phyloP scores from a whole-genome alignment of 2,329 filamentous ascomycete genomes.

The Cladophialophora yegresii region DNA sequence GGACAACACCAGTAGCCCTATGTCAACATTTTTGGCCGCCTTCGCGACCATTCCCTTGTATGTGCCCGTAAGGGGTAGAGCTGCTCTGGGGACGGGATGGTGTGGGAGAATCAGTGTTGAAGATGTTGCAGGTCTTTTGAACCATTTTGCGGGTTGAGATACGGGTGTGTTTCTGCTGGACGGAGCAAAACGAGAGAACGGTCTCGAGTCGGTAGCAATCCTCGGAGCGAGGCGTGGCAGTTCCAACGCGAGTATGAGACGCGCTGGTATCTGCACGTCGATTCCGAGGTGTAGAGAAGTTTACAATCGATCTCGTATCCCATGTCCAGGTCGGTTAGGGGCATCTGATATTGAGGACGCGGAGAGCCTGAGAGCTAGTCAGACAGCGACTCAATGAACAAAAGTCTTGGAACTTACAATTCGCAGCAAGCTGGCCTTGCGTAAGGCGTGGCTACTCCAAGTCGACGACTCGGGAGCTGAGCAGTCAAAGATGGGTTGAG shows the following conservation, averaged over 20 bases:
- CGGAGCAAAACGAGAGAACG: not conserved
- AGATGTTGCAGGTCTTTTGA: not conserved
- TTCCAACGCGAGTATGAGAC: not conserved
- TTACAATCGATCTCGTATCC: not conserved
- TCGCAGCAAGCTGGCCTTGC: no score
- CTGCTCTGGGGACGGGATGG: not conserved
- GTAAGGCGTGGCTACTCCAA: no score
- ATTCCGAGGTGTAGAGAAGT: not conserved
- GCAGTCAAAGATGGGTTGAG: no score
- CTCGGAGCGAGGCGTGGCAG: not conserved
- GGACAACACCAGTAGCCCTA: not conserved
- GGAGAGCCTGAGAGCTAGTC: not conserved
- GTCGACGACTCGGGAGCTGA: not conserved
- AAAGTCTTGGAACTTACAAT: not conserved
- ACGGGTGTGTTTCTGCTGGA: not conserved
- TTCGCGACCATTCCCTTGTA: not conserved
- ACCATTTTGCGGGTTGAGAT: not conserved
- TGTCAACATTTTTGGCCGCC: not conserved
- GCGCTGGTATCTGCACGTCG: not conserved
- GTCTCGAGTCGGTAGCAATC: not conserved
- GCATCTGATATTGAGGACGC: not conserved
- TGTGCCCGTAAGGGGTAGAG: not conserved
- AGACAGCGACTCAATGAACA: not conserved
- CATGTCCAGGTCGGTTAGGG: not conserved
- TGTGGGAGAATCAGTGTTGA: not conserved